Evolutionary conservation across 2,329 filamentous ascomycete species (phyloP), one percentile per base, ranked within the genome.

Genomic region (Lecanicillium sp.): DNA sequence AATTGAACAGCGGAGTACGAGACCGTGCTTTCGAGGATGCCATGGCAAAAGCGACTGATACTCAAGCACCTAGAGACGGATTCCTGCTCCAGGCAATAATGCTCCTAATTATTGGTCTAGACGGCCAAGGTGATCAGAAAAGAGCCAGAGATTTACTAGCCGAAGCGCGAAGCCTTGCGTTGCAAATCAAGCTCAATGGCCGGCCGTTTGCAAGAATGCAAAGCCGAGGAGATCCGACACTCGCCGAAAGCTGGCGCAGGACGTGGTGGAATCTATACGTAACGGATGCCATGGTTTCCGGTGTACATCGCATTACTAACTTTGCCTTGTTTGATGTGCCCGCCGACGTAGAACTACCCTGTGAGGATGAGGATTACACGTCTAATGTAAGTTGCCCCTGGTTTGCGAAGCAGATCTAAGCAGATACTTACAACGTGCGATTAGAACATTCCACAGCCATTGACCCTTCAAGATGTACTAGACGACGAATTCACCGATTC

Each of bases 211-310:
- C 87, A 1, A 60, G 69, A 0, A 60, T 70, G 5, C 68, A 87
- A 49, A 81, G 83, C n/a, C 66, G 71, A 17, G 76, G 77, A 5
- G 75, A 83, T 43, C 69, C 76, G 0, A 67, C 87, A 2, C 57
- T 88, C 3, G 84, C 89, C 54, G 89, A 96, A 60, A 86, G 82
- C 55, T 83, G 86, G 75, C 76, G 87, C 14, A 73, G 89, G 42
- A 95, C 88, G 2, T 96, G 88, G 88, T 95, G 89, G 89, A 87
- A 78, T 44, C 55, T 79, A 5, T 90, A 82, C 54, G 74, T 86
- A 13, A 74, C 86, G 12, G 87, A 94, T 55, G 85, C 83, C 40
- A 83, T 94, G 73, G 72, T 94, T 47, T 84, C 87, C 5, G 86
- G 85, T 4, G 79, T 94, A 48, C 84, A 84, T 49, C 74, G 80